Evolutionary conservation across 208 protist genomes (phyloP), one percentile per base, ranked within the genome.

Genomic region (Porcisia hertigi): DNA sequence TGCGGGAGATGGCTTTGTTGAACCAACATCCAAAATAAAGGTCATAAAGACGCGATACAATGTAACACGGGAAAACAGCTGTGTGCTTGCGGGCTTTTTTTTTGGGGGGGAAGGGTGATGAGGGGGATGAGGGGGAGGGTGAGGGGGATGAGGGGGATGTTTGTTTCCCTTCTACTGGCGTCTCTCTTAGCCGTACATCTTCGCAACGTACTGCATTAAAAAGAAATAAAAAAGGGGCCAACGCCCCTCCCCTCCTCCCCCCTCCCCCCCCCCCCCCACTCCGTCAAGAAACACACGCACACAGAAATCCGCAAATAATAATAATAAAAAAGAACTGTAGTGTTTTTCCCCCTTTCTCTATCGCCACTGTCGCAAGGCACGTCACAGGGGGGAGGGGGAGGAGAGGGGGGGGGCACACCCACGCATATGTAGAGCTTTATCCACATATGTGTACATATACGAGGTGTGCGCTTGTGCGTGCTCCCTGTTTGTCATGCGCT

Each of bases 1-100:
- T 87, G 43, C 63, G 71, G 0, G 85, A 86, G 52, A 77, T 88
- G 58, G 63, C 80, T 6, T 47, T 7, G 12, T 58, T 79, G 20
- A 88, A 88, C 55, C 72, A 72, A 34, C 30, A 34, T 6, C 36
- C 30, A 30, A 30, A 30, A 30, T 52, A 52, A 52, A 5, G 11
- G 47, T 14, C 47, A 52, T 52, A 52, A 52, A 14, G 47, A 52
- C 11, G 34, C 60, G 34, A 65, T 39, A 2, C 60, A 43, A 39
- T 39, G 60, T 5, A 39, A 43, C 60, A 12, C 3, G 11, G 30
- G 34, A 43, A n/a, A 30, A 60, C 30, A 0, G 0, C 20, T 23
- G 23, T 5, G 57, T 60, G 57, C 1, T n/a, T 23, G 5, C 57
- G 7, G 7, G 8, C 11, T 12, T 52, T 52, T 52, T 49, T 49